These are phyloP conservation scores for Musa beccarii DNA, from an alignment of 176 grass and related monocot species.

Conservation along the genomic window DNA sequence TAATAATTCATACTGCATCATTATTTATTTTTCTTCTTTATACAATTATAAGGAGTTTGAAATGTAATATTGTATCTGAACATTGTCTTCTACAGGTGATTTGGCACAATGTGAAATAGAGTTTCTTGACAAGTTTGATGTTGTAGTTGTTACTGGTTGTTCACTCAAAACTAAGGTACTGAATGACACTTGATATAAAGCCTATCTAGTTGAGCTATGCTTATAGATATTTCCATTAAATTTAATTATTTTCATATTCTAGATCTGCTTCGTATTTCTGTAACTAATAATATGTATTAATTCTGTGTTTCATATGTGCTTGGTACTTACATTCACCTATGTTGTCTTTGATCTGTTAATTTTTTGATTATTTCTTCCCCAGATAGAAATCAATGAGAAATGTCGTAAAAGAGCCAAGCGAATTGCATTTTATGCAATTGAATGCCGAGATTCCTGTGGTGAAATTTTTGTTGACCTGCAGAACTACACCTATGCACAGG, in stretches of 20 bases:
- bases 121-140: conserved; percentile 82
- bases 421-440: conserved; percentile 77
- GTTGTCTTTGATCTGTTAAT: not conserved
- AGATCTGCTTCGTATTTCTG: not conserved
- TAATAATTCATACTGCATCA: not conserved
- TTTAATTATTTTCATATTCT: not conserved
- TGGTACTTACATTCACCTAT: not conserved
- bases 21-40: not conserved
- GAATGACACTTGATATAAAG: not conserved
- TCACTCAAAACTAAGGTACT: conserved; percentile 74
- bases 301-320: not conserved
- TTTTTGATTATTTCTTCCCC: conserved; percentile 17
- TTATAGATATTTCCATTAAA: not conserved
- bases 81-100: conserved; percentile 53
- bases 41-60: not conserved
- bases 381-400: conserved; percentile 63
- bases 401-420: conserved; percentile 76
- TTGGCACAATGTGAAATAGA: conserved; percentile 57
- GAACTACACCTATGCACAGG: conserved; percentile 74
- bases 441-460: conserved; percentile 86
- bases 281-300: not conserved
- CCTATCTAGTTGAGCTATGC: not conserved
- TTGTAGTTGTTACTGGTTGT: conserved; percentile 56
- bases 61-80: not conserved
- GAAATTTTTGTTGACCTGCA: conserved; percentile 96